phyloP scores from a whole-genome alignment of 352 stramenopile genomes.

The Phytophthora niederhauseri region DNA sequence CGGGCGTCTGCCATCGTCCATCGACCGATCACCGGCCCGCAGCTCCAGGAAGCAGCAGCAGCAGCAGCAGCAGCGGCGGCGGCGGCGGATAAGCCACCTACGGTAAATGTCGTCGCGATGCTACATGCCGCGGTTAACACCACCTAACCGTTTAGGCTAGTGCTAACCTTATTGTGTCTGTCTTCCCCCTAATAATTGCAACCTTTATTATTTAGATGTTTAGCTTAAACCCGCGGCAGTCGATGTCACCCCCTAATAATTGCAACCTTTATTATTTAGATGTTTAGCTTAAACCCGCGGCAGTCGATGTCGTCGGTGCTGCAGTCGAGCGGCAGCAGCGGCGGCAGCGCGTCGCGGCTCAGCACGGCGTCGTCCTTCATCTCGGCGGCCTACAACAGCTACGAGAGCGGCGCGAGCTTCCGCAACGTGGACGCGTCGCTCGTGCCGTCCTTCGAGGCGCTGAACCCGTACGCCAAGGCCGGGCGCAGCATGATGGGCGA shows the following conservation, averaged over 20 bases:
- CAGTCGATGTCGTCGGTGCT: conserved; percentile 50
- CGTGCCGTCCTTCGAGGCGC: conserved; percentile 70
- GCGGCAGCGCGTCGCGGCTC: conserved; percentile 19
- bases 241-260: no score
- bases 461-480: conserved; percentile 80
- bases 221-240: conserved; percentile 41
- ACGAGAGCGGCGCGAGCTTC: conserved; percentile 37
- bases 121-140: background rate
- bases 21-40: background rate
- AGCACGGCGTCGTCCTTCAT: conserved; percentile 41
- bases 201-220: conserved; percentile 44
- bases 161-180: background rate
- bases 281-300: conserved; percentile 44
- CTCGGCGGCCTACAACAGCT: conserved; percentile 44
- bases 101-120: no score
- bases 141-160: background rate
- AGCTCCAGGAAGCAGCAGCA: background rate
- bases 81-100: no score
- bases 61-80: background rate
- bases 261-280: no score
- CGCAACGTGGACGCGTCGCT: conserved; percentile 51
- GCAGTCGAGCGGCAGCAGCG: conserved; percentile 27
- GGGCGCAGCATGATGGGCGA: conserved; percentile 46
- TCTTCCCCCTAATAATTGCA: background rate
- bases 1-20: background rate